Evolutionary conservation across 1,284 basidiomycete species (phyloP).

Genomic region (Puccinia novopanici): DNA sequence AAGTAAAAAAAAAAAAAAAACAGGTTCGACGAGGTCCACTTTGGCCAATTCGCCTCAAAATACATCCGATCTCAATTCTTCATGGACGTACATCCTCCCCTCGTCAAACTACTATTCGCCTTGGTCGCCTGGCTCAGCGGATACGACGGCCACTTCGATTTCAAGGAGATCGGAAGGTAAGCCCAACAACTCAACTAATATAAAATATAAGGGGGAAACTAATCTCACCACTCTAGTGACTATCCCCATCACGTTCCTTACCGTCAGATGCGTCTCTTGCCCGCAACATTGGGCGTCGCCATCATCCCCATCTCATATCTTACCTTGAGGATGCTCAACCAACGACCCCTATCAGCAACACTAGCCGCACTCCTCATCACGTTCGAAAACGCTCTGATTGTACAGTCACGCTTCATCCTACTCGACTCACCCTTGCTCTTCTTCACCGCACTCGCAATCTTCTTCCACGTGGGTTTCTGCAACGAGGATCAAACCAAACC

Average conservation of each 20-base stretch:
- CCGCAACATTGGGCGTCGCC: slow-evolving; percentile 82
- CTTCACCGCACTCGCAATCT: slow-evolving; percentile 87
- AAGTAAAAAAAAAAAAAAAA: slow-evolving; percentile 17
- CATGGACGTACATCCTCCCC: slow-evolving; percentile 95
- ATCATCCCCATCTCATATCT: slow-evolving; percentile 89
- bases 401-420: slow-evolving; percentile 93
- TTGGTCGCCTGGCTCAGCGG: slow-evolving; percentile 82
- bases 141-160: slow-evolving; percentile 93
- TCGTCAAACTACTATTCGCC: slow-evolving; percentile 93
- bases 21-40: slow-evolving; percentile 95
- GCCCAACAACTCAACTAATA: too few relatives aligned
- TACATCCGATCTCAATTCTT: slow-evolving; percentile 84
- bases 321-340: slow-evolving; percentile 86
- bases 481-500: slow-evolving; percentile 62
- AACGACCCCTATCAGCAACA: slow-evolving; percentile 83
- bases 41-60: slow-evolving; percentile 89
- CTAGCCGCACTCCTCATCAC: slow-evolving; percentile 86
- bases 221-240: too few relatives aligned
- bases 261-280: slow-evolving; percentile 90
- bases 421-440: slow-evolving; percentile 96
- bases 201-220: too few relatives aligned
- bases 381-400: slow-evolving; percentile 93
- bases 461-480: slow-evolving; percentile 80
- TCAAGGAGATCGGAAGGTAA: slow-evolving; percentile 92
- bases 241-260: slow-evolving; percentile 74